Percentiles rank a stretch among this genome's conserved stretches.
Conservation (phyloP, 371 early-diverging fungal genomes). For the Cladochytrium tenue region DNA sequence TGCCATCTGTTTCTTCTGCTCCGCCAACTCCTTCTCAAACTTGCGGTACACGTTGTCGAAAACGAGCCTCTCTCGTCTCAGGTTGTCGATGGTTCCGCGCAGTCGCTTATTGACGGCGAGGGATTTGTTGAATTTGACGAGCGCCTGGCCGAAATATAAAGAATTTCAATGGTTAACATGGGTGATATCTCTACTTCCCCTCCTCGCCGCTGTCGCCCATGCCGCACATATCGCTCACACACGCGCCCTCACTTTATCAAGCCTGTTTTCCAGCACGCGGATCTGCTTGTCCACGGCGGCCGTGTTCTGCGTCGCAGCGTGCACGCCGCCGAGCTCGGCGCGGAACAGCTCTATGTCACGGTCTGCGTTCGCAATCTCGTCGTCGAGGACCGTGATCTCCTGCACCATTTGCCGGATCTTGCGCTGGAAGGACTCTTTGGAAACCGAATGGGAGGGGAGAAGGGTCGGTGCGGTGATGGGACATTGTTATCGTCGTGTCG, state of each 20-base stretch:
- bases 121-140: slow-evolving; percentile 59
- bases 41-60: slow-evolving; percentile 58
- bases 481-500: not conserved
- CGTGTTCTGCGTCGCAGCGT: slow-evolving; percentile 44
- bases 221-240: no score
- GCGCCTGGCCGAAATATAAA: no score
- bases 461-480: not conserved
- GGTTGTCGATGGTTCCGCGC: slow-evolving; percentile 49
- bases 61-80: slow-evolving; percentile 56
- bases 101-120: slow-evolving; percentile 55
- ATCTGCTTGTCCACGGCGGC: slow-evolving; percentile 57
- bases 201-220: no score
- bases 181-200: no score
- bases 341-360: slow-evolving; percentile 47
- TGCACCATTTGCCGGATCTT: slow-evolving; percentile 38
- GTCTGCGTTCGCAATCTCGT: slow-evolving; percentile 34
- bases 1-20: slow-evolving; percentile 59
- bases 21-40: slow-evolving; percentile 53
- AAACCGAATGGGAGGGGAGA: not conserved
- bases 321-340: slow-evolving; percentile 48
- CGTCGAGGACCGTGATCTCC: slow-evolving; percentile 40
- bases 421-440: slow-evolving; percentile 39
- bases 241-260: slow-evolving; percentile 46
- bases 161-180: no score
- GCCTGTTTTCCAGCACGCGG: slow-evolving; percentile 52